Evolutionary conservation across 2,329 filamentous ascomycete species (phyloP), one percentile per base, ranked within the genome.

Genomic region (Cladobotryum mycophilum): DNA sequence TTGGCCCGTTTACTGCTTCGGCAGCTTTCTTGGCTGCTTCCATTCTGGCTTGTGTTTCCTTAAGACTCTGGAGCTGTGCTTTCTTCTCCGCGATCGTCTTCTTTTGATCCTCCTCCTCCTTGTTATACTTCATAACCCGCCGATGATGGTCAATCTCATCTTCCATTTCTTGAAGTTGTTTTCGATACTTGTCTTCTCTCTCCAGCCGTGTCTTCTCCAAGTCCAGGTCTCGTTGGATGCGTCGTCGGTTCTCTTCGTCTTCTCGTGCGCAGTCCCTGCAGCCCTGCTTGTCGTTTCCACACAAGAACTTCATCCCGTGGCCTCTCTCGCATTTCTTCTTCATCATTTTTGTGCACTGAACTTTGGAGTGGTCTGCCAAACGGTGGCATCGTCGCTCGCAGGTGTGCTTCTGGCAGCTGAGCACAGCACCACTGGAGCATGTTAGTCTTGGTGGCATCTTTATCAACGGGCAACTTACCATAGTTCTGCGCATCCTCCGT

Each of bases 361-460:
- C 51, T 43, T 77, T 74, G 0, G 75, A 77, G 58, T 88, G 84
- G 51, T 88, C 76, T 0, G 62, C 58, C 0, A 84, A 55, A 0
- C 78, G 74, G 64, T 91, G 87, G 51, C 87, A 91, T 6, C 72
- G 71, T 0, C 69, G 72, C 0, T 70, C 68, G 56, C 87, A 90
- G 0, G 59, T 59, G 55, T 90, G 86, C 1, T 74, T 36, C 0
- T 75, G 75, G 49, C 86, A 89, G 2, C 61, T 70, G 2, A 89
- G 67, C 2, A 63, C 58, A 0, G 58, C 66, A 1, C 70, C 72
- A 62, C 82, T 83, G 46, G 30, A 4, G 12, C 8, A 18, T 13
- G 43, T 65, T 51, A 58, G 52, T 13, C 25, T 20, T 8, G 14
- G 43, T 33, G 42, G 3, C 5, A 22, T 22, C 34, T 14, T 41